These are phyloP conservation scores for Zarea fungicola DNA, from an alignment of 2,329 filamentous ascomycete species.

Conservation along the genomic window DNA sequence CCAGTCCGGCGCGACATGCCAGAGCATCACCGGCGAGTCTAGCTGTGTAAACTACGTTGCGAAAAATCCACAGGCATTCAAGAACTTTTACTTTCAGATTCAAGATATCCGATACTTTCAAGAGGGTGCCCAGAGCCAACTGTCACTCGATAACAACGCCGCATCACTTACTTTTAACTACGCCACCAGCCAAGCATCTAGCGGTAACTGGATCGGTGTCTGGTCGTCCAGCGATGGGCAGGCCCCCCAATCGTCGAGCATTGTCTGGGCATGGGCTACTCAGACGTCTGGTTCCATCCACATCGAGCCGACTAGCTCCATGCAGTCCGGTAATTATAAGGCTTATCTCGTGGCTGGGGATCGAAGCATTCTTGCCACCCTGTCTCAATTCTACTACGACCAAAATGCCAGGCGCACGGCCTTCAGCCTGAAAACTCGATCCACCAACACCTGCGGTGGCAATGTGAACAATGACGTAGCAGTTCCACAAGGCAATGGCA, in stretches of 20 bases:
- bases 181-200: not conserved
- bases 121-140: not conserved
- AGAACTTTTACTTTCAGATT: conserved; percentile 4
- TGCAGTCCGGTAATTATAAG: conserved; percentile 3
- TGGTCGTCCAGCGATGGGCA: not conserved
- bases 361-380: not conserved
- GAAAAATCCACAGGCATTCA: not conserved
- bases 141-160: not conserved
- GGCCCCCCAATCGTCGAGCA: not conserved
- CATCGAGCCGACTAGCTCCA: not conserved
- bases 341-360: not conserved
- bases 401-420: not conserved
- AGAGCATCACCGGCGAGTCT: not conserved
- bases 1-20: not conserved
- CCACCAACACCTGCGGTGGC: not conserved
- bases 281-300: not conserved
- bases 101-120: conserved; percentile 4
- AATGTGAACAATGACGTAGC: not conserved
- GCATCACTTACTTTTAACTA: conserved; percentile 2
- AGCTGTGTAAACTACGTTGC: conserved; percentile 6
- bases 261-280: not conserved
- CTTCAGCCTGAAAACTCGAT: conserved; percentile 1
- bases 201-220: conserved; percentile 7
- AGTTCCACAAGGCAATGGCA: not conserved
- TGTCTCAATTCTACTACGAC: not conserved